Evolutionary conservation across 1,284 basidiomycete species (phyloP).

Genomic region (Puccinia triticina): DNA sequence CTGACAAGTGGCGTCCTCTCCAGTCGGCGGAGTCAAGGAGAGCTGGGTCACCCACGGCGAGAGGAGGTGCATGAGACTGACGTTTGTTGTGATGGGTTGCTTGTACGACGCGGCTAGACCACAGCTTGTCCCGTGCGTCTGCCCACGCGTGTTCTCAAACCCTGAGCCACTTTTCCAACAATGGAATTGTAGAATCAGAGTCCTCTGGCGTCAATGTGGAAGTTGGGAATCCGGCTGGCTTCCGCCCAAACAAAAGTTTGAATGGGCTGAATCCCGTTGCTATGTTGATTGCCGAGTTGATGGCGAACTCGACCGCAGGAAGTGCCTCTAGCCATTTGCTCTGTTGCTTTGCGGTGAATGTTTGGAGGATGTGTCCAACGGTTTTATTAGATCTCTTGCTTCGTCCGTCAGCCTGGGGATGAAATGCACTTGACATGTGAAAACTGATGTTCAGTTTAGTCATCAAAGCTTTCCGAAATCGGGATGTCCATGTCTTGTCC

Average conservation of each 20-base stretch:
- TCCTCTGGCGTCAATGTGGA: not conserved
- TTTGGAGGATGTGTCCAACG: constrained; percentile 43
- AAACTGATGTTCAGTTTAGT: not conserved
- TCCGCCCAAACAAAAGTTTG: not conserved
- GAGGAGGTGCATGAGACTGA: not conserved
- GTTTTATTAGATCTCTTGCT: constrained; percentile 61
- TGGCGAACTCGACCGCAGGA: too few species aligned
- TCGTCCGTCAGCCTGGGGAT: constrained; percentile 56
- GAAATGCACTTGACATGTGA: constrained; percentile 54
- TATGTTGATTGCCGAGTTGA: too few species aligned
- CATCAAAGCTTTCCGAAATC: not conserved
- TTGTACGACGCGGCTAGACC: not conserved
- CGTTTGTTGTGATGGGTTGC: constrained; percentile 9
- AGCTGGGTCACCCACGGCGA: not conserved
- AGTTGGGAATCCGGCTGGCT: not conserved
- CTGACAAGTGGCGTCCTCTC: not conserved
- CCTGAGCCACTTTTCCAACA: not conserved
- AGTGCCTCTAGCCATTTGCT: too few species aligned
- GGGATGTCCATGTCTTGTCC: not conserved
- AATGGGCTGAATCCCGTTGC: too few species aligned
- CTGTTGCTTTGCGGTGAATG: too few species aligned
- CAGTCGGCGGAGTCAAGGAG: not conserved
- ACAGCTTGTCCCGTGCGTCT: too few species aligned
- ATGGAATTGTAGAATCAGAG: not conserved
- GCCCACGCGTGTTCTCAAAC: not conserved